These are phyloP conservation scores for Musa balbisiana DNA, from an alignment of 202 grass and related monocot genomes.

Conservation along the genomic window DNA sequence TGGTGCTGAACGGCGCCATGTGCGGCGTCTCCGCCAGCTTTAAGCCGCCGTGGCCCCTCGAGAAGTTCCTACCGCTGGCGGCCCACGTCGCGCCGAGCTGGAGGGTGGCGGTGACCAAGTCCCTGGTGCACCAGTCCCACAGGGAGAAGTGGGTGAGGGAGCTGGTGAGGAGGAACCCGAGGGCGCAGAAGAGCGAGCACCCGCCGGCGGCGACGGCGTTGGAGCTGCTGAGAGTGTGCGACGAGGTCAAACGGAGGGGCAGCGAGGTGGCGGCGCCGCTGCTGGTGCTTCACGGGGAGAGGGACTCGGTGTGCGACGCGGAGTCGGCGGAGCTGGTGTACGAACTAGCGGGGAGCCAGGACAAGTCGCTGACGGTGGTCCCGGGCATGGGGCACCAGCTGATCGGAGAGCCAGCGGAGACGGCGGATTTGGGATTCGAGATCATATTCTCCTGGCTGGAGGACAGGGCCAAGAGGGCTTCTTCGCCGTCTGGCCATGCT, in stretches of 20 bases:
- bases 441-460: slow-evolving; percentile 33
- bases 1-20: slow-evolving; percentile 36
- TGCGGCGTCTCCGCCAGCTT: slow-evolving; percentile 31
- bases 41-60: slow-evolving; percentile 37
- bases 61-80: slow-evolving; percentile 31
- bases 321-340: slow-evolving; percentile 30
- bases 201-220: slow-evolving; percentile 29
- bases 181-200: slow-evolving; percentile 13
- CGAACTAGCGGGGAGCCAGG: slow-evolving; percentile 16
- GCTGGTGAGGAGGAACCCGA: slow-evolving; percentile 31
- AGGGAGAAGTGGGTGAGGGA: slow-evolving; percentile 35
- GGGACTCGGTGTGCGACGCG: slow-evolving; percentile 32
- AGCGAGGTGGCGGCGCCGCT: slow-evolving; percentile 25
- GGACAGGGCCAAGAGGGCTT: slow-evolving; percentile 13
- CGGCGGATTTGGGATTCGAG: slow-evolving; percentile 25
- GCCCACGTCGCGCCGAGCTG: slow-evolving; percentile 25
- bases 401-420: slow-evolving; percentile 30
- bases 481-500: not conserved
- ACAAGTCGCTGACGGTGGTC: slow-evolving; percentile 33
- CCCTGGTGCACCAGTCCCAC: slow-evolving; percentile 24
- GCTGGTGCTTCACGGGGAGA: slow-evolving; percentile 31
- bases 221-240: slow-evolving; percentile 28
- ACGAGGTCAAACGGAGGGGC: slow-evolving; percentile 20
- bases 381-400: slow-evolving; percentile 37
- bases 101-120: slow-evolving; percentile 26